Base-by-base conservation (phyloP, 2,329 filamentous ascomycete genomes). In the Sporothrix brunneoviolacea region DNA sequence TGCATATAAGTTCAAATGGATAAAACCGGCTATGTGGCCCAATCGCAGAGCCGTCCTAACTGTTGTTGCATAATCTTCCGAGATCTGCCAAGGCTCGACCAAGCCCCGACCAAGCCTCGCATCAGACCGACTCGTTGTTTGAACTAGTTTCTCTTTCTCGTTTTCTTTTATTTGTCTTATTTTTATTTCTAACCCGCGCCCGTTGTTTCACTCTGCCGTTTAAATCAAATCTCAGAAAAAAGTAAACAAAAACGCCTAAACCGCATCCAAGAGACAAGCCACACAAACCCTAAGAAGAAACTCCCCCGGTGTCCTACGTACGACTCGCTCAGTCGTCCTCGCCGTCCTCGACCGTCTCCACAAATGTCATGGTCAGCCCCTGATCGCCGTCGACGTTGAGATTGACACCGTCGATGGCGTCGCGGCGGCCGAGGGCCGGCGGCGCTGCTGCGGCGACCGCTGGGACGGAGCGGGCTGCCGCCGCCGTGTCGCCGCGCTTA, bases 291-390 rank as follows among this genome's bases (percentile, higher is more conserved):
- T 10, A 28, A 6, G 24, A 6, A 28, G 24, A 5, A 28, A 10
- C 10, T 32, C 18, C n/a, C n/a, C n/a, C n/a, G n/a, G n/a, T n/a
- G n/a, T n/a, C n/a, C n/a, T n/a, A n/a, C n/a, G n/a, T n/a, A n/a
- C n/a, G n/a, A 15, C 8, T 19, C 22, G 3, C 13, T 41, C 27
- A 42, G 15, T 51, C 47, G 18, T 55, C 49, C 4, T 52, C 49
- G 21, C 19, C 50, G 28, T 53, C 56, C 36, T 62, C 61, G n/a
- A 66, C 58, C 18, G 64, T 65, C 63, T 72, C 70, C 27, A 73
- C 67, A 58, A 72, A 72, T 1, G 70, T 72, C 70, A 73, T 70
- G 37, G 69, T 72, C 43, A 72, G 60, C n/a, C 69, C 70, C 58
- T 70, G 68, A 37, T 64, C 61, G 33, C 65, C 69, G 46, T 70